Base-by-base conservation (phyloP, 1,284 basidiomycete genomes). In the Trichosporon faecale region DNA sequence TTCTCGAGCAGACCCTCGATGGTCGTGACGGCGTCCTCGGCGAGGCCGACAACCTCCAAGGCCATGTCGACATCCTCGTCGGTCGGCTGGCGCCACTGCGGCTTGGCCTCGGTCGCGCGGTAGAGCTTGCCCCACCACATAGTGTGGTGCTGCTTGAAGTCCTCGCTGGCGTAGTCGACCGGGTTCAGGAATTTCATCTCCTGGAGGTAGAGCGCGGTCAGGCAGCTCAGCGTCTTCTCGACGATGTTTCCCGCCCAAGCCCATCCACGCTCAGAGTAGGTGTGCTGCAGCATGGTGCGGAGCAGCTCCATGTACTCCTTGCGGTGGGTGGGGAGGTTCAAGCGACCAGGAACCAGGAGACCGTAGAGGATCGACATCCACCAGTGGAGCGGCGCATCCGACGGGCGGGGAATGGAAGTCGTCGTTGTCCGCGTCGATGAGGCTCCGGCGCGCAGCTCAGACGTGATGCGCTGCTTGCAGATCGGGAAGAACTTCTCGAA, bases 371-470 rank as follows among this genome's bases (percentile, higher is more conserved):
- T 79, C 3, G 73, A 82, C 69, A 77, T 80, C 75, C 66, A 95
- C 94, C 95, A 98, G 81, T 98, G 95, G 66, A 99, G 85, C 0
- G 93, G 91, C 1, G 94, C 95, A 78, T 99, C 96, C 6, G 92
- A 92, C 3, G 93, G 89, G 1, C 93, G 87, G 0, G 93, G 91
- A 21, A 89, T 87, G 73, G 91, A 89, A 0, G 94, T 95, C 2
- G 91, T 91, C 1, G 95, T 98, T 8, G 94, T 98, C 33, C 94
- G 87, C 40, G 91, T 87, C 70, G 92, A 93, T n/a, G 94, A 95
- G 0, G 97, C 95, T 1, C 97, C 97, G 72, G 94, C 89, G 73
- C 89, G 91, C 64, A 99, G 84, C 81, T 99, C 96, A 65, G 90
- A 88, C 71, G 90, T 88, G 68, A 98, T 94, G 76, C 93, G 91